Percentiles rank a stretch among this genome's conserved stretches.
phyloP scores from a whole-genome alignment of 306 rosid species.

The Acacia crassicarpa region DNA sequence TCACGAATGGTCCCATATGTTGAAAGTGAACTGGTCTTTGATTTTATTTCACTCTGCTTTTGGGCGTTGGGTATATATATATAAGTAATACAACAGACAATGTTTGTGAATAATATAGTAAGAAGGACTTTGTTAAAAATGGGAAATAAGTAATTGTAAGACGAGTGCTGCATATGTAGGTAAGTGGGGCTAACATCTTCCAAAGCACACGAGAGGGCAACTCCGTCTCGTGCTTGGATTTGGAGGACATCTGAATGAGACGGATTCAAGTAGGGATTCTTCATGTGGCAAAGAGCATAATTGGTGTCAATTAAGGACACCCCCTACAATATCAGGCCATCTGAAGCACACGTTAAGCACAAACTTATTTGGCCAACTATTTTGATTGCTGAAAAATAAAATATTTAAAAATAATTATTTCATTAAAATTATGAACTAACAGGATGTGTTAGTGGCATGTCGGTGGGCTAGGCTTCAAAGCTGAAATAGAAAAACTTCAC shows the following conservation, averaged over 20 bases:
- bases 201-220: background rate
- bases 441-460: no score
- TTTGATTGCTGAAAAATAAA: no score
- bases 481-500: background rate
- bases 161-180: background rate
- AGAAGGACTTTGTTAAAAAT: background rate
- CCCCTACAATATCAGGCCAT: background rate
- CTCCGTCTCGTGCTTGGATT: background rate
- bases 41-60: background rate
- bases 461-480: background rate
- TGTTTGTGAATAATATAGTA: no score
- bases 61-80: background rate
- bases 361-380: background rate
- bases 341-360: background rate
- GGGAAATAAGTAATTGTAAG: background rate
- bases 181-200: no score
- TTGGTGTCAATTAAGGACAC: background rate
- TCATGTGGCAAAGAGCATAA: background rate
- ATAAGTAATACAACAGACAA: no score
- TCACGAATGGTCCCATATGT: background rate
- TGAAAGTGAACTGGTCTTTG: conserved; percentile 10
- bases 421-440: background rate
- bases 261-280: background rate
- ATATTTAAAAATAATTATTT: no score
- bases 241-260: background rate